phyloP scores from a whole-genome alignment of 176 grass and related monocot species.

The Aegilops umbellulata region DNA sequence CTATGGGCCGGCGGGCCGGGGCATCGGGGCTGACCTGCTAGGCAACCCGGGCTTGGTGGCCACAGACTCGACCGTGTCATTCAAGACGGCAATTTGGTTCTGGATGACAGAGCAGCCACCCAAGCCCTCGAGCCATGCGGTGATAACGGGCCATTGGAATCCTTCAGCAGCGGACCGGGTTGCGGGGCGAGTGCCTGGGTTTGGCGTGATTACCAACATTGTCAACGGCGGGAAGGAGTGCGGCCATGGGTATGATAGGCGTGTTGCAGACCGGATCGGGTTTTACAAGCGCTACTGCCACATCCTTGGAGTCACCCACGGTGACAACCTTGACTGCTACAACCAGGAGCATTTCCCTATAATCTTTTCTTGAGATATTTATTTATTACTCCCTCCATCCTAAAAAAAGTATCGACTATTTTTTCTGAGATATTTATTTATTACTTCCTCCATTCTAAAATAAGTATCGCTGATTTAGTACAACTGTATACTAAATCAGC shows the following conservation, averaged over 20 bases:
- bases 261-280: neutral
- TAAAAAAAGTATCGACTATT: too few species aligned
- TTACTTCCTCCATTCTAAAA: too few species aligned
- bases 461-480: too few species aligned
- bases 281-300: constrained; percentile 49
- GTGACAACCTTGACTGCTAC: constrained; percentile 21
- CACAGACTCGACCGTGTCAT: neutral
- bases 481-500: too few species aligned
- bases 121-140: constrained; percentile 50
- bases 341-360: neutral
- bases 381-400: too few species aligned
- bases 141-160: constrained; percentile 36
- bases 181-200: constrained; percentile 12
- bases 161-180: neutral
- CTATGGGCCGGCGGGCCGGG: constrained; percentile 26
- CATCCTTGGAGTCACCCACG: constrained; percentile 28
- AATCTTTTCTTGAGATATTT: too few species aligned
- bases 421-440: too few species aligned
- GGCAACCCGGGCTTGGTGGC: constrained; percentile 39
- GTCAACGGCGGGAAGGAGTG: constrained; percentile 56
- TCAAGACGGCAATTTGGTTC: constrained; percentile 52
- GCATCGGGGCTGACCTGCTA: constrained; percentile 22
- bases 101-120: constrained; percentile 38
- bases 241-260: neutral
- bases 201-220: constrained; percentile 51